Percentiles rank a stretch among this genome's conserved stretches.
These are phyloP conservation scores for Tetracentron sinense DNA, from an alignment of 164 flowering plant species.

Conservation along the genomic window DNA sequence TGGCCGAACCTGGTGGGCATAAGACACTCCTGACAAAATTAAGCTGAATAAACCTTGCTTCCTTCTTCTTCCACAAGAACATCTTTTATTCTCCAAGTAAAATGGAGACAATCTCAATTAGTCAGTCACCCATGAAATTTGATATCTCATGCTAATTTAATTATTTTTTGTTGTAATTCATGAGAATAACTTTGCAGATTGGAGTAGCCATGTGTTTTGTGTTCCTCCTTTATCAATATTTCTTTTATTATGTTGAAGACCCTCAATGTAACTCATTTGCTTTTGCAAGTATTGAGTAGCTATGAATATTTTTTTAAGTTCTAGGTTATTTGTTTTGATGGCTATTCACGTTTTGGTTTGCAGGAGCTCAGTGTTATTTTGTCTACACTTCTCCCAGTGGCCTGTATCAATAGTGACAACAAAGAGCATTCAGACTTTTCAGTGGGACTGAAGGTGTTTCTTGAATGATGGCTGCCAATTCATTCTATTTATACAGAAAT, in stretches of 20 bases:
- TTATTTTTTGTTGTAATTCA: no score
- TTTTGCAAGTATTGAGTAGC: background rate
- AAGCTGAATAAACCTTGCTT: no score
- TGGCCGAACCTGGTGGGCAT: no score
- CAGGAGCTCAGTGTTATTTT: conserved; percentile 79
- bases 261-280: background rate
- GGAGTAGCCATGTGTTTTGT: background rate
- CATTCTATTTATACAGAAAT: background rate
- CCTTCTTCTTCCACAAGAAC: no score
- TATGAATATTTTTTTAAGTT: background rate
- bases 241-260: background rate
- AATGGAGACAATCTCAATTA: no score
- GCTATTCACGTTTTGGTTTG: conserved; percentile 11
- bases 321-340: background rate
- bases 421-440: conserved; percentile 61
- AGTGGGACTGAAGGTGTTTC: conserved; percentile 69
- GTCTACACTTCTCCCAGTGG: conserved; percentile 83
- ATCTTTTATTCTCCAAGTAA: no score
- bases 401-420: conserved; percentile 53
- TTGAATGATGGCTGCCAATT: background rate
- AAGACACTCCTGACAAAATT: no score
- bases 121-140: no score
- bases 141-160: no score
- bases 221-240: background rate
- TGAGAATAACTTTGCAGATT: background rate